phyloP scores from a whole-genome alignment of 2,329 filamentous ascomycete genomes.

The Seiridium unicorne region DNA sequence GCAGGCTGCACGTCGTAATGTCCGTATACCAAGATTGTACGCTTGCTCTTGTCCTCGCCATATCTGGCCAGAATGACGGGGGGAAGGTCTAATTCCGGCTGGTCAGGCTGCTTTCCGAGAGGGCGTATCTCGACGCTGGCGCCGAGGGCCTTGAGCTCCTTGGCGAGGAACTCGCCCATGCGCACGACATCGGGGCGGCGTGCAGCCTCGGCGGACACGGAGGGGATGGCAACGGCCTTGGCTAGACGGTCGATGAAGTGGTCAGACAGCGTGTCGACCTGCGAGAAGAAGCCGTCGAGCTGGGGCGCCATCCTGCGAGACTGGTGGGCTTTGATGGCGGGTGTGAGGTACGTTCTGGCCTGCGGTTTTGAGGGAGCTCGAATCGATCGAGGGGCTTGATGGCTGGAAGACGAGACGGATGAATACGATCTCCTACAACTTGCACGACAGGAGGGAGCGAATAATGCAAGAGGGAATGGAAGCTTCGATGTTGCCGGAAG shows the following conservation, averaged over 20 bases:
- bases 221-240: slow-evolving; percentile 93
- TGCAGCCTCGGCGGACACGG: slow-evolving; percentile 85
- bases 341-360: slow-evolving; percentile 48
- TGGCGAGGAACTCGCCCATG: slow-evolving; percentile 90
- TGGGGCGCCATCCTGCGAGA: slow-evolving; percentile 81
- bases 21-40: slow-evolving; percentile 93
- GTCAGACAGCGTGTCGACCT: slow-evolving; percentile 78
- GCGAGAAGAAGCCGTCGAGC: slow-evolving; percentile 88
- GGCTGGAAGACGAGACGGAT: not conserved
- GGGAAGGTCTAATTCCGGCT: slow-evolving; percentile 86
- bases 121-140: slow-evolving; percentile 83
- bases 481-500: slow-evolving; percentile 8
- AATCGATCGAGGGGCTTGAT: not conserved
- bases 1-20: slow-evolving; percentile 99
- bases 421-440: not conserved
- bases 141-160: slow-evolving; percentile 79
- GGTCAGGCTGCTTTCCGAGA: slow-evolving; percentile 88
- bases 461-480: slow-evolving; percentile 1
- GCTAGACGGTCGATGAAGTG: slow-evolving; percentile 87
- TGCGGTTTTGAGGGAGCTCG: slow-evolving; percentile 15
- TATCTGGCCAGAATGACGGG: slow-evolving; percentile 92
- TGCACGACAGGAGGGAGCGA: slow-evolving; percentile 11
- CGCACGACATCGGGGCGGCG: slow-evolving; percentile 88
- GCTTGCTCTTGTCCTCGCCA: slow-evolving; percentile 87
- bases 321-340: slow-evolving; percentile 56